Evolutionary conservation across 768 basidiomycete species (phyloP).

Genomic region (Leccinellum albellum): DNA sequence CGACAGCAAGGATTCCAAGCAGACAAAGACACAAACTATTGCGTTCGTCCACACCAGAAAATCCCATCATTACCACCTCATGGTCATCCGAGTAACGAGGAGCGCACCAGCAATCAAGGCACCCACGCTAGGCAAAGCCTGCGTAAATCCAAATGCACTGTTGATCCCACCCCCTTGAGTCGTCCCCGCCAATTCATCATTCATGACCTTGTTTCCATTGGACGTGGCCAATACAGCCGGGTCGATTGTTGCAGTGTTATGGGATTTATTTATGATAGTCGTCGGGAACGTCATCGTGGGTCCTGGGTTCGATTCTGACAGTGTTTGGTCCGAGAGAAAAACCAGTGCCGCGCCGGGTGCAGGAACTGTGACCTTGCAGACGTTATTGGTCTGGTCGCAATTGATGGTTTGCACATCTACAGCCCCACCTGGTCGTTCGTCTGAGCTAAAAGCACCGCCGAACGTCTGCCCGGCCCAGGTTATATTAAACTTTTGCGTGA

Average conservation of each 20-base stretch:
- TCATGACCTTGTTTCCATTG: conserved; percentile 49
- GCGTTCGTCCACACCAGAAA: neutral
- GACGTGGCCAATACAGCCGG: conserved; percentile 54
- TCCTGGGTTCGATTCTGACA: conserved; percentile 32
- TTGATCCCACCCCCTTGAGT: conserved; percentile 2
- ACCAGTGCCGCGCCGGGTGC: conserved; percentile 76
- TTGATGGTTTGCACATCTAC: conserved; percentile 53
- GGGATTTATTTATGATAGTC: conserved; percentile 31
- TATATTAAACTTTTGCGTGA: conserved; percentile 60
- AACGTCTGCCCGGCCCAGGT: conserved; percentile 79
- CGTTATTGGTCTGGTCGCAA: conserved; percentile 52
- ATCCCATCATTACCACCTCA: neutral
- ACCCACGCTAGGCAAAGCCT: conserved; percentile 10
- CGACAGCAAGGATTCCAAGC: conserved; percentile 8
- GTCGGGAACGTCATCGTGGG: conserved; percentile 51
- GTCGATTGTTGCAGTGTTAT: conserved; percentile 55
- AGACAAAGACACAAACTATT: conserved; percentile 9
- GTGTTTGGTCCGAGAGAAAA: conserved; percentile 50
- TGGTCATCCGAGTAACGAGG: conserved; percentile 4
- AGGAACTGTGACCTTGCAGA: conserved; percentile 58
- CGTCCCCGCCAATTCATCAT: conserved; percentile 12
- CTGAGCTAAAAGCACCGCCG: conserved; percentile 56
- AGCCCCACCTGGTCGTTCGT: conserved; percentile 60
- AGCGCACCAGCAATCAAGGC: conserved; percentile 16
- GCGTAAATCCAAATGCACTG: conserved; percentile 2